A percentile compares a stretch with the other conserved stretches of the same genome.
Conservation (phyloP, 2,329 filamentous ascomycete genomes). For the Diaporthe ilicicola region DNA sequence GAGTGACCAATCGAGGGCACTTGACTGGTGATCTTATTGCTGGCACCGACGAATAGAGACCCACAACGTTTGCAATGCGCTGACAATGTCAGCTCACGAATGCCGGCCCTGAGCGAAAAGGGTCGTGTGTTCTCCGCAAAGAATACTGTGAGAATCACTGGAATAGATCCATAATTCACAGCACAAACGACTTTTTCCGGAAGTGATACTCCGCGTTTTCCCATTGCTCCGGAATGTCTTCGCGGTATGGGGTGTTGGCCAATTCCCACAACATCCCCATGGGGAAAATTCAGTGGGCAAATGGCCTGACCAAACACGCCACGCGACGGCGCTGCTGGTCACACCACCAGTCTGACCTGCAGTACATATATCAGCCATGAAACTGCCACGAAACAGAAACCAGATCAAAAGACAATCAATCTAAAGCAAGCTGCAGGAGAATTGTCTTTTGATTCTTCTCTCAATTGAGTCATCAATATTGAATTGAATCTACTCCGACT, state of each 20-base stretch:
- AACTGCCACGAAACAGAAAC: not conserved
- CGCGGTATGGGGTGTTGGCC: not conserved
- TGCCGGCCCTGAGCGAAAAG: not conserved
- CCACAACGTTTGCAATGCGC: not conserved
- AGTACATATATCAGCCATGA: conserved; percentile 14
- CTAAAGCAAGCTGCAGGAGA: not conserved
- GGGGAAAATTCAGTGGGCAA: conserved; percentile 19
- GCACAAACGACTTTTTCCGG: not conserved
- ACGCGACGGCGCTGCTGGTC: not conserved
- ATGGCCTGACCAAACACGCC: conserved; percentile 17
- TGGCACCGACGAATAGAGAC: not conserved
- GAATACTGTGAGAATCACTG: not conserved
- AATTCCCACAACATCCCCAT: not conserved
- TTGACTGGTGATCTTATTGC: no score
- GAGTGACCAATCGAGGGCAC: no score
- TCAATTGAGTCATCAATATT: not conserved
- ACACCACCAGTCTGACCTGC: conserved; percentile 1
- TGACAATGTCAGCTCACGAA: not conserved
- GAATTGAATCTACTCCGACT: not conserved
- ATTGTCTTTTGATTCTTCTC: not conserved
- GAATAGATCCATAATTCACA: not conserved
- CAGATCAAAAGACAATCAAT: not conserved
- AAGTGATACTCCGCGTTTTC: not conserved
- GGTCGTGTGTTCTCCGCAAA: not conserved
- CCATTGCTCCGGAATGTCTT: conserved; percentile 11